Percentiles rank a stretch among this genome's conserved stretches.
phyloP scores from a whole-genome alignment of 345 rosid genomes.

The Iberis pinnata region DNA sequence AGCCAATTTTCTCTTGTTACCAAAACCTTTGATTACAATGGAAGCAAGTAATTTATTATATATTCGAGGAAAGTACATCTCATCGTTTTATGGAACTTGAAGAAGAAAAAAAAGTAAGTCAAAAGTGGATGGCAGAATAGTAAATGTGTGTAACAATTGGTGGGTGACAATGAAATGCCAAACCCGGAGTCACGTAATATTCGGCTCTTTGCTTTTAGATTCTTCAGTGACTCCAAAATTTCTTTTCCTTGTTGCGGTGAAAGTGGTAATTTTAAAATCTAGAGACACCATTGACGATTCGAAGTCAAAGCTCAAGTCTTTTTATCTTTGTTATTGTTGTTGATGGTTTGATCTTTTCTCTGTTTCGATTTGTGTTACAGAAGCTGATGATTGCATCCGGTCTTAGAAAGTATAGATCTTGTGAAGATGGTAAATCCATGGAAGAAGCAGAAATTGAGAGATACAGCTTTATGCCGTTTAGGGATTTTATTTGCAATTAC shows the following conservation, averaged over 20 bases:
- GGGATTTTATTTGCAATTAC: slow-evolving; percentile 45
- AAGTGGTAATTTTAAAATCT: background rate
- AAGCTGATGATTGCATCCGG: background rate
- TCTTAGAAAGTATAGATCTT: background rate
- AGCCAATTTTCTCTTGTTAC: no score
- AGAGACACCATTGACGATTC: background rate
- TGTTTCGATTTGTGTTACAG: slow-evolving; percentile 3
- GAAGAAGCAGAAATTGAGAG: slow-evolving; percentile 57
- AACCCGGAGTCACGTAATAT: slow-evolving; percentile 15
- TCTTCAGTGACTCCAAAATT: slow-evolving; percentile 1
- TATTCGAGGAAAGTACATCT: no score
- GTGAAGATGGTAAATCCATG: slow-evolving; percentile 44
- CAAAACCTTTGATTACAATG: no score
- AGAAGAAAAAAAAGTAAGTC: background rate
- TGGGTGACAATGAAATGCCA: slow-evolving; percentile 9
- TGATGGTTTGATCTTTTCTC: slow-evolving; percentile 2
- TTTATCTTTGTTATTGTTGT: background rate
- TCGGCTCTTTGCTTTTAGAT: slow-evolving; percentile 8
- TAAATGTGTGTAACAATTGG: slow-evolving; percentile 7
- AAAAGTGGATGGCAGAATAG: slow-evolving; percentile 12
- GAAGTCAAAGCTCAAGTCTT: slow-evolving; percentile 17
- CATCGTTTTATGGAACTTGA: no score
- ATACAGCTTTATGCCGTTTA: slow-evolving; percentile 46
- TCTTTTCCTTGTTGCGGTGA: background rate
- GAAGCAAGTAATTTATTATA: no score